These are phyloP conservation scores for Zanthoxylum bungeanum DNA, from an alignment of 345 rosid species.

Conservation along the genomic window DNA sequence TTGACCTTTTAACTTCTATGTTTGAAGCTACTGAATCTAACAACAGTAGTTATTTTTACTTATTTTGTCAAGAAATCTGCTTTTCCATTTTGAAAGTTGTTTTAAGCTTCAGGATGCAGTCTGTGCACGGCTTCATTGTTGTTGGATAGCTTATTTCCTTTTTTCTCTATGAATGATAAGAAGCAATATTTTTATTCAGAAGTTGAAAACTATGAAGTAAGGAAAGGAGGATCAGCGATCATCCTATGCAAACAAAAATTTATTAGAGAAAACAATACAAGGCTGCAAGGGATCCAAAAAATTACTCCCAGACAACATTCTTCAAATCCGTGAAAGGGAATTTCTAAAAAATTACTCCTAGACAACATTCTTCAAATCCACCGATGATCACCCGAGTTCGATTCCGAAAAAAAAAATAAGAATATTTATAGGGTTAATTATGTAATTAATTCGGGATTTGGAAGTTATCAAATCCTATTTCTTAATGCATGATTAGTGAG, in stretches of 20 bases:
- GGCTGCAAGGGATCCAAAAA: too few species aligned
- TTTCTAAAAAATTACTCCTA: too few species aligned
- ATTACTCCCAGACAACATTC: too few species aligned
- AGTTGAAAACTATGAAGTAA: background rate
- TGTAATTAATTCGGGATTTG: constrained; percentile 17
- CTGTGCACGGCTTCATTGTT: background rate
- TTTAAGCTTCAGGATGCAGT: background rate
- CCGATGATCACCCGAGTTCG: too few species aligned
- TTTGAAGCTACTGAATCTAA: background rate
- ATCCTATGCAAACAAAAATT: background rate
- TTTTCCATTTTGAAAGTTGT: constrained; percentile 5
- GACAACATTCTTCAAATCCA: too few species aligned
- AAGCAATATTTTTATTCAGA: background rate
- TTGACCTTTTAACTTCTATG: background rate
- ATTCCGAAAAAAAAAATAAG: too few species aligned
- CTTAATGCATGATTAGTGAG: constrained; percentile 4
- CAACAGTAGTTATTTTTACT: background rate
- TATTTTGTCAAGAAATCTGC: background rate
- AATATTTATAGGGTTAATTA: too few species aligned
- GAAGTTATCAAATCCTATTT: constrained; percentile 11
- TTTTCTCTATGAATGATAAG: background rate
- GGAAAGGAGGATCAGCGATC: background rate
- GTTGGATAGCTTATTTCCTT: background rate
- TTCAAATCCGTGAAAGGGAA: too few species aligned
- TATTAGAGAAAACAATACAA: background rate